These are phyloP conservation scores for Stemphylium beticola DNA, from an alignment of 2,329 filamentous ascomycete species.

Conservation along the genomic window DNA sequence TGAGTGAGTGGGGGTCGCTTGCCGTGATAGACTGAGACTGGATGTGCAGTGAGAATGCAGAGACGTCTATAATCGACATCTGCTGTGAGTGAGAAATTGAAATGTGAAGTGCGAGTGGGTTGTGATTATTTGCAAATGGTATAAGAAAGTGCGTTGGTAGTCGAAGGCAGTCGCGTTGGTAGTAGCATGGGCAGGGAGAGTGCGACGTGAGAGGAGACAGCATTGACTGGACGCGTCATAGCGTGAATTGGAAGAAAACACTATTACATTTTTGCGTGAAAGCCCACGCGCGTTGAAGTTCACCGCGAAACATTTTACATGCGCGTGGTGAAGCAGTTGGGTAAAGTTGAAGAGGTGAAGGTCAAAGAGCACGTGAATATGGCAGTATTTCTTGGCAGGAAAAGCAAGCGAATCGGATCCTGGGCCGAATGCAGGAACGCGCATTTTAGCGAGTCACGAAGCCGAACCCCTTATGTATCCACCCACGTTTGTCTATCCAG, in stretches of 20 bases:
- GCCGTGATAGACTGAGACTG: too few relatives aligned
- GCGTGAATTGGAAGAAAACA: too few relatives aligned
- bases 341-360: not conserved
- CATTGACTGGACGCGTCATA: too few relatives aligned
- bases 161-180: conserved; percentile 12
- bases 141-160: conserved; percentile 5
- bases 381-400: conserved; percentile 4
- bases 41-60: not conserved
- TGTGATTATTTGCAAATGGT: not conserved
- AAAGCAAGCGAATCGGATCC: not conserved
- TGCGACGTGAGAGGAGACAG: too few relatives aligned
- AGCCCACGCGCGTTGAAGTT: too few relatives aligned
- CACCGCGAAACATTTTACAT: not conserved
- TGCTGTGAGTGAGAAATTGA: not conserved
- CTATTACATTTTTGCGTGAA: too few relatives aligned
- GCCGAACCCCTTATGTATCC: not conserved
- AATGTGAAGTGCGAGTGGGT: not conserved
- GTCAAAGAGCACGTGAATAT: conserved; percentile 1
- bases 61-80: not conserved
- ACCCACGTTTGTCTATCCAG: too few relatives aligned
- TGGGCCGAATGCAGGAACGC: conserved; percentile 15
- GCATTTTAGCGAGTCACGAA: conserved; percentile 7
- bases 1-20: not conserved
- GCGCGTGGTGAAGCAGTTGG: not conserved
- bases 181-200: not conserved